Evolutionary conservation across 768 basidiomycete species (phyloP), one percentile per base, ranked within the genome.

Genomic region (Holtermanniella nyarrowii): DNA sequence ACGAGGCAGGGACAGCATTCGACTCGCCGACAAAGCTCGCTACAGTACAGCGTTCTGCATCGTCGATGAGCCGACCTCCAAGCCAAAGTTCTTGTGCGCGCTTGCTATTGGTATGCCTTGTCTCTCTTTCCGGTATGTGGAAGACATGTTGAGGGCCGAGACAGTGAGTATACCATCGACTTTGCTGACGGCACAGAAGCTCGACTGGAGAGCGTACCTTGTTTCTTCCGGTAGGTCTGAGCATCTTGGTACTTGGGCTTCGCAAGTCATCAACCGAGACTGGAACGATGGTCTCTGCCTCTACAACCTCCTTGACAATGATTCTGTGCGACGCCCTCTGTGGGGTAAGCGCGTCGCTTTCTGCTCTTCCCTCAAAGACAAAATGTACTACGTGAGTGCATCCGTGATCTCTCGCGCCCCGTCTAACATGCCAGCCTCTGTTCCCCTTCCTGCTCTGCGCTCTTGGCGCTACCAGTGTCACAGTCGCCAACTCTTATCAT

Each of bases 31-130:
- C 11, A 44, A 45, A 21, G 20, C 42, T 21, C 40, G 27, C 11
- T 46, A 39, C 31, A 7, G 31, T 2, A 42, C 50, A 0, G 60
- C 62, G 4, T 64, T 59, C 42, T 16, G 61, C 18, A 14, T 61
- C 16, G 25, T 50, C 12, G n/a, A 31, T 10, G 55, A 31, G 42
- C 16, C 5, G 24, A 53, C 11, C n/a, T 45, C 2, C 20, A 89
- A 86, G 58, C 79, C 83, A 10, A 91, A 90, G 69, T 88, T 79
- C 61, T 74, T 93, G 48, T 76, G 83, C 2, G 85, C 88, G 4
- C 77, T 96, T 26, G 88, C 86, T 0, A 74, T 89, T 39, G 89
- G 89, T 11, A 81, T 95, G 47, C 90, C 90, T 3, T 89, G 86
- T 58, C 61, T 95, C 11, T 77, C 77, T 1, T 66, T 76, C 4